A percentile compares a stretch with the other conserved stretches of the same genome.
Evolutionary conservation across 2,329 filamentous ascomycete species (phyloP).

Genomic region (Helminthosporium solani): DNA sequence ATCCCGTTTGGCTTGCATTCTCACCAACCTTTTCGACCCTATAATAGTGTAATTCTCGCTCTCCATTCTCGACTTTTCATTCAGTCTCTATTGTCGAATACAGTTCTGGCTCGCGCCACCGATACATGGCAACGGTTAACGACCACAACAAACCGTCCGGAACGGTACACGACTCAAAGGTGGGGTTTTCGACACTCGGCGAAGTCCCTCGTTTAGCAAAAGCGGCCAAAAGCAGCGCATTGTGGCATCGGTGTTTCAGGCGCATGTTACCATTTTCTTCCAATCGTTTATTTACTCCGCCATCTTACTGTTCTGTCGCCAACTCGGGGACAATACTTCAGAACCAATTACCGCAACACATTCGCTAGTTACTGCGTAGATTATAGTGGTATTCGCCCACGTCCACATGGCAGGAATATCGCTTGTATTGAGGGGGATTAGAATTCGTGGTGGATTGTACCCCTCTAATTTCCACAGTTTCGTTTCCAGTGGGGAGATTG

Average conservation of each 20-base stretch:
- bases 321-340: neutral
- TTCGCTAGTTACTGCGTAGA: constrained; percentile 9
- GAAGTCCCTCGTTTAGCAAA: constrained; percentile 15
- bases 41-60: constrained; percentile 36
- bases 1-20: constrained; percentile 24
- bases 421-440: constrained; percentile 19
- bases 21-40: constrained; percentile 26
- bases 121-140: constrained; percentile 30
- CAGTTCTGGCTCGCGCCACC: constrained; percentile 23
- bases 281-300: constrained; percentile 27
- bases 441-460: constrained; percentile 2
- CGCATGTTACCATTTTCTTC: constrained; percentile 22
- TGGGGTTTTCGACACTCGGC: constrained; percentile 17
- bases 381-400: constrained; percentile 2
- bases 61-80: constrained; percentile 24
- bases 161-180: constrained; percentile 37
- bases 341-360: constrained; percentile 8
- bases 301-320: constrained; percentile 15
- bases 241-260: constrained; percentile 32
- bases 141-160: constrained; percentile 40
- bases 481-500: constrained; percentile 11
- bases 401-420: constrained; percentile 6
- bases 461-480: constrained; percentile 23
- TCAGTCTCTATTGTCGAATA: constrained; percentile 28
- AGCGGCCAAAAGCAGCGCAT: constrained; percentile 25